Evolutionary conservation across 495 filamentous ascomycete species (phyloP).

Genomic region (Penicillium angulare): DNA sequence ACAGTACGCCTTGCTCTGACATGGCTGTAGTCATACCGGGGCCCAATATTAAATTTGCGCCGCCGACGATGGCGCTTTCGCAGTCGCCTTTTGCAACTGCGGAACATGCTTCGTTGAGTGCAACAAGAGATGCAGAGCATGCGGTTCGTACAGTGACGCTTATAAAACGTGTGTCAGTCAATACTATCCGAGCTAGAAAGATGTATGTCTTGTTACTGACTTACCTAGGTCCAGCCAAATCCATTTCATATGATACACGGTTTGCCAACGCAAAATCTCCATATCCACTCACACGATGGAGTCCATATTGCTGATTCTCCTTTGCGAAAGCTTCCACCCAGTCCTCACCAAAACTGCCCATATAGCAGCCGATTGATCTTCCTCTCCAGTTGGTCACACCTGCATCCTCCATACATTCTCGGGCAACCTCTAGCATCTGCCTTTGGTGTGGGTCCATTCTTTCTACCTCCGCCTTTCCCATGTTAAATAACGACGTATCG

Average conservation of each 20-base stretch:
- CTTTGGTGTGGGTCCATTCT: slow-evolving; percentile 11
- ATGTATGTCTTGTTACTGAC: slow-evolving; percentile 11
- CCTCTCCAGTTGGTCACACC: slow-evolving; percentile 44
- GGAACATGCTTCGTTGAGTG: slow-evolving; percentile 33
- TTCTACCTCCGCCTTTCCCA: not conserved
- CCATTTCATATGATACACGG: slow-evolving; percentile 33
- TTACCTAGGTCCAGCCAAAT: slow-evolving; percentile 30
- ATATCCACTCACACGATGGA: slow-evolving; percentile 13
- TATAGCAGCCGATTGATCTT: slow-evolving; percentile 39
- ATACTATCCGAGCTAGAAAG: not conserved
- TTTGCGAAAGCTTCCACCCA: slow-evolving; percentile 20
- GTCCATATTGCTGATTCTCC: slow-evolving; percentile 15
- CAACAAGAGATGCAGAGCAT: slow-evolving; percentile 36
- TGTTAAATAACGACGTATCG: slow-evolving; percentile 29
- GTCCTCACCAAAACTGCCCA: slow-evolving; percentile 47
- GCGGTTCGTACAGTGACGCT: slow-evolving; percentile 24
- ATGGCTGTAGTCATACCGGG: slow-evolving; percentile 30
- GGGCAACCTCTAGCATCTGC: slow-evolving; percentile 19
- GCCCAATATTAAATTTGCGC: slow-evolving; percentile 39
- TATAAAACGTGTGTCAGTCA: not conserved
- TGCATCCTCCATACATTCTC: slow-evolving; percentile 29
- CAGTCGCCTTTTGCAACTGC: slow-evolving; percentile 39
- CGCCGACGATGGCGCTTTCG: slow-evolving; percentile 39
- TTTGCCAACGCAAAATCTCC: slow-evolving; percentile 36
- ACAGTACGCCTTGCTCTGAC: slow-evolving; percentile 28